These are phyloP conservation scores for Moniliophthora roreri DNA, from an alignment of 1,284 basidiomycete genomes.

Conservation along the genomic window DNA sequence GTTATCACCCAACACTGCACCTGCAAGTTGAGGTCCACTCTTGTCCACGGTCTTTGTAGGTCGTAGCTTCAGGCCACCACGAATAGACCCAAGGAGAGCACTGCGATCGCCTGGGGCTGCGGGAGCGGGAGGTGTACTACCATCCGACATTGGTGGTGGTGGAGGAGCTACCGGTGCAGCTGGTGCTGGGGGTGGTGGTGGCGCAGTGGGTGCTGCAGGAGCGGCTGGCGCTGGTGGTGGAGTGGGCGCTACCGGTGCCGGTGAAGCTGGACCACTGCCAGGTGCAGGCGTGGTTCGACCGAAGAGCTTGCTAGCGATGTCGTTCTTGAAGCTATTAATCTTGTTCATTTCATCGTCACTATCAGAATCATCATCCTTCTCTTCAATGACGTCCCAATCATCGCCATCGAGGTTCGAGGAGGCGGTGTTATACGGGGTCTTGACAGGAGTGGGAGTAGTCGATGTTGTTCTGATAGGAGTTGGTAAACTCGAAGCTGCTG, in stretches of 20 bases:
- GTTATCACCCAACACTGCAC: conserved; percentile 76
- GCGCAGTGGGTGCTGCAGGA: conserved; percentile 31
- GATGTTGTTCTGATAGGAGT: conserved; percentile 40
- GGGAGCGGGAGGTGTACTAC: conserved; percentile 38
- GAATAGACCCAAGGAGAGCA: conserved; percentile 82
- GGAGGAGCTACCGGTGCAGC: conserved; percentile 36
- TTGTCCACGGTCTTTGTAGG: conserved; percentile 87
- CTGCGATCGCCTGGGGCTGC: conserved; percentile 50
- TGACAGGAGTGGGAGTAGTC: conserved; percentile 43
- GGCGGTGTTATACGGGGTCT: conserved; percentile 60
- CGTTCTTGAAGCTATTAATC: conserved; percentile 64
- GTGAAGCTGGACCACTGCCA: conserved; percentile 19
- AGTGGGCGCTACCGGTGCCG: conserved; percentile 29
- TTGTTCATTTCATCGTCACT: conserved; percentile 78
- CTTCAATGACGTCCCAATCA: conserved; percentile 85
- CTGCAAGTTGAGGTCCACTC: conserved; percentile 67
- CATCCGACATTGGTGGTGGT: conserved; percentile 32
- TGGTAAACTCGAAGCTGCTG: conserved; percentile 17
- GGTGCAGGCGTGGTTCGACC: conserved; percentile 37
- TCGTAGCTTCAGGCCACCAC: conserved; percentile 73
- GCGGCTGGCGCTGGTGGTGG: conserved; percentile 35
- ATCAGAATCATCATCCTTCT: conserved; percentile 72
- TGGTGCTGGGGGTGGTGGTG: conserved; percentile 35
- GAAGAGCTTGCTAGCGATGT: conserved; percentile 80
- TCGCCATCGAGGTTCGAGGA: conserved; percentile 65